These are phyloP conservation scores for Sclerotinia subarctica DNA, from an alignment of 2,329 filamentous ascomycete species.

Conservation along the genomic window DNA sequence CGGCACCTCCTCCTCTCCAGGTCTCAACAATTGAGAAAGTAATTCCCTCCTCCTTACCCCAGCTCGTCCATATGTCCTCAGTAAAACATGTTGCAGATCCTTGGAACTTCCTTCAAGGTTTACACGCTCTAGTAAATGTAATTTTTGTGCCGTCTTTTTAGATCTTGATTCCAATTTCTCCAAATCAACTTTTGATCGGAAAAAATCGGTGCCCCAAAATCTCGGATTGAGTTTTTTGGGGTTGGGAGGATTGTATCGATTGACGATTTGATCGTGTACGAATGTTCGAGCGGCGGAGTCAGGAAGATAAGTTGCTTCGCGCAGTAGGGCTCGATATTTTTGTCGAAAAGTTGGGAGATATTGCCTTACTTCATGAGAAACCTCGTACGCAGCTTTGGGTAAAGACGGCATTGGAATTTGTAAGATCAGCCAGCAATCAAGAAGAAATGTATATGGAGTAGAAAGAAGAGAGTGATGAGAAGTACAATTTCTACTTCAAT, in stretches of 20 bases:
- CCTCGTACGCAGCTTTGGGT: not conserved
- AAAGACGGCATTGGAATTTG: not conserved
- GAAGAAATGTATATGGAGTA: not conserved
- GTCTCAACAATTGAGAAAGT: constrained; percentile 41
- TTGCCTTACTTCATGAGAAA: not conserved
- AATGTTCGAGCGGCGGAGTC: constrained; percentile 46
- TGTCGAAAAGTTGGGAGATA: constrained; percentile 33
- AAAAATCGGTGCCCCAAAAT: constrained; percentile 13
- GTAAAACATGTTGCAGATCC: constrained; percentile 49
- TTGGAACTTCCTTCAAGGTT: constrained; percentile 47
- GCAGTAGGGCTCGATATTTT: constrained; percentile 58
- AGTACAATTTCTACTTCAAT: not conserved
- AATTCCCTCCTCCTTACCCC: constrained; percentile 52
- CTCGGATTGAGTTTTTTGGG: constrained; percentile 2
- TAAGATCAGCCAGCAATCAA: not conserved
- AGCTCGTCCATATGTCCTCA: constrained; percentile 50
- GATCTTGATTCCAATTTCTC: constrained; percentile 29
- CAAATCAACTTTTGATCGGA: constrained; percentile 6
- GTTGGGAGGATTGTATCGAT: constrained; percentile 44
- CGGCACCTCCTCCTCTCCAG: constrained; percentile 39
- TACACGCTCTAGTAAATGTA: constrained; percentile 47
- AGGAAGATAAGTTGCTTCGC: constrained; percentile 59
- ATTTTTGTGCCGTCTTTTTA: constrained; percentile 38
- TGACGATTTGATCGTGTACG: constrained; percentile 45
- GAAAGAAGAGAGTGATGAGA: not conserved